Percentiles rank a stretch among this genome's conserved stretches.
Conservation (phyloP, 2,329 filamentous ascomycete genomes). For the Aspergillus quadricinctus region DNA sequence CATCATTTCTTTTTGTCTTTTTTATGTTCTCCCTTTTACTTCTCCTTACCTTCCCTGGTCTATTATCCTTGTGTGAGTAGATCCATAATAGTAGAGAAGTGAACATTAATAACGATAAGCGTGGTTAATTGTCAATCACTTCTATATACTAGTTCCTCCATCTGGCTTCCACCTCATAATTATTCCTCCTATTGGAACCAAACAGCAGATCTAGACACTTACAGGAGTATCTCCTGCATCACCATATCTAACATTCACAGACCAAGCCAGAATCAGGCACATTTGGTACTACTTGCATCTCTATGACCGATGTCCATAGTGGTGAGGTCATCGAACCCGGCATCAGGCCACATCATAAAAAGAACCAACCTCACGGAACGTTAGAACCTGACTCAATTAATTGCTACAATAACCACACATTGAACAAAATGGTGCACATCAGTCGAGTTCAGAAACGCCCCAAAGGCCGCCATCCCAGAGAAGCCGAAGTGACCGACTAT, state of each 20-base stretch:
- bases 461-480: constrained; percentile 1
- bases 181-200: no score
- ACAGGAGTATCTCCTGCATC: no score
- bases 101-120: no score
- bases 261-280: no score
- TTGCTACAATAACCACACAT: neutral
- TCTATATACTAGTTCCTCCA: no score
- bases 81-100: no score
- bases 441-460: constrained; percentile 32
- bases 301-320: neutral
- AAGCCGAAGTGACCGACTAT: constrained; percentile 49
- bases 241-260: no score
- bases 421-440: constrained; percentile 35
- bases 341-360: neutral
- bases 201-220: no score
- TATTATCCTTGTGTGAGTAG: no score
- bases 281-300: neutral
- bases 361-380: neutral
- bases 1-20: neutral
- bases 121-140: no score
- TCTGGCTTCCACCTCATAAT: no score
- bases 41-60: no score
- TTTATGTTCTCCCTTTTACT: neutral
- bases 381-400: neutral
- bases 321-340: neutral